These are phyloP conservation scores for Osmanthus fragrans DNA, from an alignment of 257 asterid genomes.

Conservation along the genomic window DNA sequence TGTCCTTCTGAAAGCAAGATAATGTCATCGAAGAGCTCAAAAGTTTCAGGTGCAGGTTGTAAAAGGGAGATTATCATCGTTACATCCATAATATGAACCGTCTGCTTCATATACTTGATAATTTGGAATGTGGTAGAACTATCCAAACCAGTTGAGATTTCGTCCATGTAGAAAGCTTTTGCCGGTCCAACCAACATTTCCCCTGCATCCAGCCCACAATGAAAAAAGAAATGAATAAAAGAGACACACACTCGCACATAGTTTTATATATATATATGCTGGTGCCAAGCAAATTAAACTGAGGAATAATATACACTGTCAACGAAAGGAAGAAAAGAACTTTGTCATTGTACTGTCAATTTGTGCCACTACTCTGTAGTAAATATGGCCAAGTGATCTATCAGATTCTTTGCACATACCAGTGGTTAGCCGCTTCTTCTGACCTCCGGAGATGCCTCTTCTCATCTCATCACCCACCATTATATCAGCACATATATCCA, in stretches of 20 bases:
- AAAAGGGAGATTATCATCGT: conserved; percentile 56
- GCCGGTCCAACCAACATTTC: conserved; percentile 72
- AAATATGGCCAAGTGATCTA: not conserved
- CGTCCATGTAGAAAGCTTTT: conserved; percentile 62
- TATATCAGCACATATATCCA: conserved; percentile 52
- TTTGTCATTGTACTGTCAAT: not conserved
- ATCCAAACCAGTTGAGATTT: conserved; percentile 61
- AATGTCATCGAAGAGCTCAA: conserved; percentile 56
- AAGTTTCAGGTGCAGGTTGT: conserved; percentile 61
- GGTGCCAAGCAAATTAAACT: no score
- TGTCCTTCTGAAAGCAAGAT: conserved; percentile 54
- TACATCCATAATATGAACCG: conserved; percentile 58
- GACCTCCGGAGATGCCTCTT: conserved; percentile 62
- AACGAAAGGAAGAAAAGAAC: not conserved
- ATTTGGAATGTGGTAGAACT: conserved; percentile 59
- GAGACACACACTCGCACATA: not conserved
- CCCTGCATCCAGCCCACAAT: conserved; percentile 31
- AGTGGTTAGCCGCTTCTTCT: conserved; percentile 54
- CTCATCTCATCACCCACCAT: conserved; percentile 52
- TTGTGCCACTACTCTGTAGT: no score
- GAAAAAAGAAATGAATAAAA: no score
- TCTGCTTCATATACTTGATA: conserved; percentile 52
- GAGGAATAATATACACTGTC: not conserved
- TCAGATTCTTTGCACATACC: conserved; percentile 23
- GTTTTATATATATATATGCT: no score